Evolutionary conservation across 805 yeast species (phyloP), one percentile per base, ranked within the genome.

Genomic region (Saccharomycopsis malanga): DNA sequence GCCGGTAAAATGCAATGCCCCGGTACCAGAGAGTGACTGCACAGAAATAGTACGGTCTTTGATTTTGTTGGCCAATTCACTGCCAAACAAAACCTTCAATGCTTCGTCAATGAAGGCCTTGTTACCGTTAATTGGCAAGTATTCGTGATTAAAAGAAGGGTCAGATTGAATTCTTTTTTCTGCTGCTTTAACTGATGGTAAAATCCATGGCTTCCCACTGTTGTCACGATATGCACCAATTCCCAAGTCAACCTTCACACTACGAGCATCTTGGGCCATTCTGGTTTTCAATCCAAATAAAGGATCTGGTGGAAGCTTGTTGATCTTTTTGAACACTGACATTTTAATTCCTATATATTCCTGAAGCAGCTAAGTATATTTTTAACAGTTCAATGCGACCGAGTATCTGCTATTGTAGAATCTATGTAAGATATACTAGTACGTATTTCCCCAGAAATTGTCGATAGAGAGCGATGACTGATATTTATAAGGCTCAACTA

Each of bases 171-270:
- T 64, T 18, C 68, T 62, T 44, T 65, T 58, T 62, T 81, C 91
- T 37, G 89, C 91, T 57, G 71, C 68, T 58, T 72, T 70, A 52
- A 87, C 87, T 25, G 85, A 71, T 15, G 94, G 89, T 56, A 89
- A 73, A 48, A 91, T 83, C 77, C 86, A 87, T 40, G 98, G 97
- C 63, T 81, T 77, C 40, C 98, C 98, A 7, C 66, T 57, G 62
- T 83, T 79, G 64, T 88, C 95, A 63, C 98, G 77, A 71, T 91
- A 91, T n/a, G 98, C 98, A 52, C 95, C 95, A 54, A 86, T 83
- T 34, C 94, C 93, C 57, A 86, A 70, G 61, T 88, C 96, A 42
- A 87, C 95, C 65, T 87, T 89, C 50, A 68, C 66, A 2, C 72
- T 17, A 49, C 91, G 70, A 2, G 73, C 14, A 59, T 85, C 94